Base-by-base conservation (phyloP, 73 alveolate genomes). In the Paramecium pentaurelia region DNA sequence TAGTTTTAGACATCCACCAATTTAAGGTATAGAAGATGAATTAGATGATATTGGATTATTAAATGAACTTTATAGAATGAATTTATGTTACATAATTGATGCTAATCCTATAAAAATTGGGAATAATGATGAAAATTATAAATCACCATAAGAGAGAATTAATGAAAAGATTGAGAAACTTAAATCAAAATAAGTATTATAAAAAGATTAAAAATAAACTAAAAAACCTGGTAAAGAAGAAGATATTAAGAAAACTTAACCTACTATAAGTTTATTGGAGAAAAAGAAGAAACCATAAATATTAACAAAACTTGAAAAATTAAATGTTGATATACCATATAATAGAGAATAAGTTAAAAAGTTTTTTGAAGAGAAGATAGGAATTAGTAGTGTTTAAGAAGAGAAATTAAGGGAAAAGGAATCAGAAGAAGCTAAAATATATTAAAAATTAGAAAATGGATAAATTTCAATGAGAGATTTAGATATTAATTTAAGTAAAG, bases 1-100 rank as follows among this genome's bases (percentile, higher is more conserved):
- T n/a, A 80, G 91, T 8, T 95, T 95, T 84, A 92, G 95, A 80
- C 97, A 95, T 73, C 97, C 97, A 14, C 97, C 97, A 7, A 75
- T 95, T 22, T 58, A 93, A 59, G 97, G 97, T 10, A 71, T 91
- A 25, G 58, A 70, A 47, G 94, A 89, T 8, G 97, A 95, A 80
- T 58, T 95, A 38, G 96, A 95, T 42, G 95, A 94, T 36, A 95
- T 95, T 47, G 95, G 96, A 27, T 83, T 95, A 54, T 71, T 95
- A 70, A 91, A 95, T 42, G 97, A 95, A 49, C 90, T 95, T 14
- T 60, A 70, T 30, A 93, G 95, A 73, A 58, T 95, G 86, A 91
- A 93, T 58, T 58, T 90, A 32, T 91, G 90, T 27, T 60, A 92
- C 8, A 85, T 86, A 44, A 71, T 94, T 2, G 88, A 95, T 47